These are phyloP conservation scores for Taphrina communis DNA, from an alignment of 1,139 yeast species.

Conservation along the genomic window DNA sequence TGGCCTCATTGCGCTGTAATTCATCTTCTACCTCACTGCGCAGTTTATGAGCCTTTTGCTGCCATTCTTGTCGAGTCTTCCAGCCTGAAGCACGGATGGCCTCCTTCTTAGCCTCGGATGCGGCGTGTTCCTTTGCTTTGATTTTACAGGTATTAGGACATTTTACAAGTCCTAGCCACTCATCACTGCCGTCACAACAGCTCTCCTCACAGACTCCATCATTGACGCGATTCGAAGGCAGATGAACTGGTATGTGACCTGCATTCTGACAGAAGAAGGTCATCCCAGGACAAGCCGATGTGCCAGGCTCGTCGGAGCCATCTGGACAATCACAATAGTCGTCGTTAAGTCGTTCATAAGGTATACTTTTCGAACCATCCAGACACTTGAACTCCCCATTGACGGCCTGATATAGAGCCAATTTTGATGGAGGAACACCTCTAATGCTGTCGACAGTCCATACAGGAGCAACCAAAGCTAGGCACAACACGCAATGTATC, in stretches of 20 bases:
- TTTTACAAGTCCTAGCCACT: slow-evolving; percentile 56
- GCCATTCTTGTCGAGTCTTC: slow-evolving; percentile 20
- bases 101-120: slow-evolving; percentile 22
- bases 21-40: slow-evolving; percentile 38
- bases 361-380: slow-evolving; percentile 40
- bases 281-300: slow-evolving; percentile 73
- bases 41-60: slow-evolving; percentile 22
- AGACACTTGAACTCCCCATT: slow-evolving; percentile 33
- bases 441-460: slow-evolving; percentile 10
- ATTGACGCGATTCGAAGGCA: slow-evolving; percentile 59
- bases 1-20: slow-evolving; percentile 26
- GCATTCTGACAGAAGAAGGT: slow-evolving; percentile 76
- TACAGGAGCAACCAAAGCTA: neutral
- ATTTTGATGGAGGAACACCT: slow-evolving; percentile 25
- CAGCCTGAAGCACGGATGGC: slow-evolving; percentile 19
- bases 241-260: slow-evolving; percentile 59
- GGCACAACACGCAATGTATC: neutral
- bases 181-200: slow-evolving; percentile 98
- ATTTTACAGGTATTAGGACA: slow-evolving; percentile 69
- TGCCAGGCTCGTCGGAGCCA: slow-evolving; percentile 97
- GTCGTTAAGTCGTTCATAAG: slow-evolving; percentile 54
- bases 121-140: slow-evolving; percentile 53
- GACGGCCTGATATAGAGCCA: slow-evolving; percentile 24
- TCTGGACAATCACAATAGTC: slow-evolving; percentile 96
- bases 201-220: slow-evolving; percentile 91